Evolutionary conservation across 306 rosid species (phyloP).

Genomic region (Castanospermum australe): DNA sequence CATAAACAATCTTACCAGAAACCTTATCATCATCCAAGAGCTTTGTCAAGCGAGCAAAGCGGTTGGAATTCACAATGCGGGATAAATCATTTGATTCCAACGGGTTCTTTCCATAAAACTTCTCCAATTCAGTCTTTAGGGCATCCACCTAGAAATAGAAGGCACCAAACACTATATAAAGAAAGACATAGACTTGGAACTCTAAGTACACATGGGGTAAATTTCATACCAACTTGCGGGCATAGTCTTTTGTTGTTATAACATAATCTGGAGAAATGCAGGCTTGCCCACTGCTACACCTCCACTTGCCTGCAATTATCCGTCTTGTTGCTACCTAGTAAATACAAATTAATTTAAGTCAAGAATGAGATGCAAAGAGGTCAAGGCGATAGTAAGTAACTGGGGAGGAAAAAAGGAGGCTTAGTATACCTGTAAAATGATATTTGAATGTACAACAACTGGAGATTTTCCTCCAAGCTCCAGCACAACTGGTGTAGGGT

Average conservation of each 20-base stretch:
- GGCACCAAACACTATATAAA: slow-evolving; percentile 15
- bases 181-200: neutral
- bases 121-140: slow-evolving; percentile 69
- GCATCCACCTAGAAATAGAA: slow-evolving; percentile 64
- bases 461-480: slow-evolving; percentile 99
- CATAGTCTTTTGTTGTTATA: slow-evolving; percentile 76
- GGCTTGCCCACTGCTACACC: slow-evolving; percentile 87
- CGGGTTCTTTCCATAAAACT: slow-evolving; percentile 67
- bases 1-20: slow-evolving; percentile 74
- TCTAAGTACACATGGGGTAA: slow-evolving; percentile 1
- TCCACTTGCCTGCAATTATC: slow-evolving; percentile 92
- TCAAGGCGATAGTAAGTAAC: neutral
- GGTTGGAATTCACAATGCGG: slow-evolving; percentile 76
- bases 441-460: slow-evolving; percentile 69
- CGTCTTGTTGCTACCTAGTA: slow-evolving; percentile 70
- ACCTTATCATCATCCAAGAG: slow-evolving; percentile 87
- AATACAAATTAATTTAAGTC: slow-evolving; percentile 15
- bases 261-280: slow-evolving; percentile 82
- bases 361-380: slow-evolving; percentile 18
- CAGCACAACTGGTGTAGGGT: slow-evolving; percentile 91
- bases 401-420: neutral
- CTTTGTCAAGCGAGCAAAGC: slow-evolving; percentile 76
- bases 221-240: slow-evolving; percentile 76
- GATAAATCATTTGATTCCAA: slow-evolving; percentile 85
- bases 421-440: slow-evolving; percentile 53